Evolutionary conservation across 1,284 basidiomycete genomes (phyloP), one percentile per base, ranked within the genome.

Genomic region (Trichosporon faecale): DNA sequence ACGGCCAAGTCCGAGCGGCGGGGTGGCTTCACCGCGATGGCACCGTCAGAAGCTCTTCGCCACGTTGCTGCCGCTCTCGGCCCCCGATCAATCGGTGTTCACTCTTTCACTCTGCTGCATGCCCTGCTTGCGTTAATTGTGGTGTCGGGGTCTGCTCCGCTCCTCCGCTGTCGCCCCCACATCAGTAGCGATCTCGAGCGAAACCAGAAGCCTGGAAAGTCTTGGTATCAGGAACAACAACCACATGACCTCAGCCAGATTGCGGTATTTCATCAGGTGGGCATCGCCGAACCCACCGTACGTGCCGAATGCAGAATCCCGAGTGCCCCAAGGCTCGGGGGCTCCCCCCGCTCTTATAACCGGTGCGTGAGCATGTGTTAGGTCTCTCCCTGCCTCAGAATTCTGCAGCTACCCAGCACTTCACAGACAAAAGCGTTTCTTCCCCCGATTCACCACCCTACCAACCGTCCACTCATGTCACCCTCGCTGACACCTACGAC

Each of bases 1-100:
- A 29, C 57, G 57, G 57, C 57, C 57, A 61, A 33, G 16, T 61
- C 57, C 57, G 57, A 33, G 57, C 57, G 57, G 57, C 57, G 57
- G 57, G 57, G n/a, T 25, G 57, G 16, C 57, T 31, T 61, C 29
- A 7, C 57, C 57, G 57, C 57, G 57, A 61, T 31, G 2, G 23
- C 14, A 21, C 49, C 25, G 49, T 52, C 49, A 3, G 49, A 52
- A 52, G 49, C 49, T 8, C 49, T 18, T 18, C 27, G 27, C 57
- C 57, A 61, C 57, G 57, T 61, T 29, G 29, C 18, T 14, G 57
- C 55, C 21, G 18, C 27, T 14, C 11, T 61, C 57, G 57, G 57
- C 27, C 27, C 27, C 57, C 57, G 57, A 27, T 2, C 57, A 16
- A n/a, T 11, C 23, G 23, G 40, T 14, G 49, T 52, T 3, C 49